Conservation (phyloP, 257 asterid genomes). For the Plantago ovata region DNA sequence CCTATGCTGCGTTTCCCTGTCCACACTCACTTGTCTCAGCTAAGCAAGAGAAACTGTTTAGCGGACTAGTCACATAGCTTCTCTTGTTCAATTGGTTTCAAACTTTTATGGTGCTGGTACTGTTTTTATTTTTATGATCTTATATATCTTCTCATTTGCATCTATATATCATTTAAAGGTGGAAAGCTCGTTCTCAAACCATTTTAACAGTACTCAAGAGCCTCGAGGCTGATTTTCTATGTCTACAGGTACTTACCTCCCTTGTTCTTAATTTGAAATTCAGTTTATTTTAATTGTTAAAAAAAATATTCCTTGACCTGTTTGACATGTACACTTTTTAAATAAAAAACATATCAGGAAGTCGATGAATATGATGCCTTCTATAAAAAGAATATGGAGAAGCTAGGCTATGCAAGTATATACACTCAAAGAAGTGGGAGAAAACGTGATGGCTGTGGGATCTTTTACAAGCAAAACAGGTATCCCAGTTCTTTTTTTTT, state of each 20-base stretch:
- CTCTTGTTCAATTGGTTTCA: background rate
- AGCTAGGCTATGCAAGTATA: conserved; percentile 77
- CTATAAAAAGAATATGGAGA: conserved; percentile 70
- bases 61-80: background rate
- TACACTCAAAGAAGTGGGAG: conserved; percentile 77
- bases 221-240: conserved; percentile 75
- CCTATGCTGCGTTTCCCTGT: too few species aligned
- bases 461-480: conserved; percentile 67
- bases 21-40: too few species aligned
- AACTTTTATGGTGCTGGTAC: background rate
- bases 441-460: conserved; percentile 94
- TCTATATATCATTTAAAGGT: conserved; percentile 41
- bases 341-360: conserved; percentile 46
- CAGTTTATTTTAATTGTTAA: background rate
- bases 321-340: background rate
- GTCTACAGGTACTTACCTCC: conserved; percentile 63
- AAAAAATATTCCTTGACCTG: background rate
- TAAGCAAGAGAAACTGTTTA: too few species aligned
- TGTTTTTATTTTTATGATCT: background rate
- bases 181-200: conserved; percentile 92
- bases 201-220: conserved; percentile 57
- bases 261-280: conserved; percentile 12
- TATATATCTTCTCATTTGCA: background rate
- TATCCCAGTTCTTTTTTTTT: too few species aligned
- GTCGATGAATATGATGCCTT: conserved; percentile 85